Evolutionary conservation across 306 rosid species (phyloP).

Genomic region (Oxytropis ochrocephala): DNA sequence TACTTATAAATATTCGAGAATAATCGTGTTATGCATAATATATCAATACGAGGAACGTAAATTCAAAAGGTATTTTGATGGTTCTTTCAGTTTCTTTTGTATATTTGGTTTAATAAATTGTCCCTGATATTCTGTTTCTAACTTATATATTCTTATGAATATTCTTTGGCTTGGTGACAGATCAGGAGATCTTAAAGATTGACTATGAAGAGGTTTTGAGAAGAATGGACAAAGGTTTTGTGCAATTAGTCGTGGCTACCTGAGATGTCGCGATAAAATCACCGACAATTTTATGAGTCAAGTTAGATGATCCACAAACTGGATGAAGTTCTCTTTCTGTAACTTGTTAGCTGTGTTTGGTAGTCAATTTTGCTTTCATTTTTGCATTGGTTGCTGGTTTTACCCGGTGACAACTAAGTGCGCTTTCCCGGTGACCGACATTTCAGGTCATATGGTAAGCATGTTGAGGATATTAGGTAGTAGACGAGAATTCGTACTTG

Average conservation of each 20-base stretch:
- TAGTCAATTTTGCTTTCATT: conserved; percentile 11
- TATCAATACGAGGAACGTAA: conserved; percentile 25
- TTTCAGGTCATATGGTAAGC: neutral
- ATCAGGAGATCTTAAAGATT: conserved; percentile 37
- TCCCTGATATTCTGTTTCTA: neutral
- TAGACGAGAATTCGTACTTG: conserved; percentile 2
- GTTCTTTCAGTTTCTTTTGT: neutral
- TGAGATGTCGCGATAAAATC: conserved; percentile 4
- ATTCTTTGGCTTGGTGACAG: conserved; percentile 30
- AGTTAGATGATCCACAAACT: neutral
- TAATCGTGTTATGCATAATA: no score
- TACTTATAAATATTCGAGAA: no score
- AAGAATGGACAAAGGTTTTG: neutral
- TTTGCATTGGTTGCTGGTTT: conserved; percentile 5
- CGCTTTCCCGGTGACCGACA: neutral
- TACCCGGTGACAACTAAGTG: conserved; percentile 8
- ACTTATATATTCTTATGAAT: neutral
- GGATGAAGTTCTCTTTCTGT: neutral
- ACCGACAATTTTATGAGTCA: neutral
- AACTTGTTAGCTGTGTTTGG: conserved; percentile 5
- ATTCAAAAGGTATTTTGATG: conserved; percentile 36
- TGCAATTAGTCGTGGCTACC: neutral
- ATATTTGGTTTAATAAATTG: neutral
- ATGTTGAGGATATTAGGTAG: conserved; percentile 11
- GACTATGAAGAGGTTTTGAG: conserved; percentile 34